phyloP scores from a whole-genome alignment of 176 grass and related monocot species.

The Pontederia crassipes region DNA sequence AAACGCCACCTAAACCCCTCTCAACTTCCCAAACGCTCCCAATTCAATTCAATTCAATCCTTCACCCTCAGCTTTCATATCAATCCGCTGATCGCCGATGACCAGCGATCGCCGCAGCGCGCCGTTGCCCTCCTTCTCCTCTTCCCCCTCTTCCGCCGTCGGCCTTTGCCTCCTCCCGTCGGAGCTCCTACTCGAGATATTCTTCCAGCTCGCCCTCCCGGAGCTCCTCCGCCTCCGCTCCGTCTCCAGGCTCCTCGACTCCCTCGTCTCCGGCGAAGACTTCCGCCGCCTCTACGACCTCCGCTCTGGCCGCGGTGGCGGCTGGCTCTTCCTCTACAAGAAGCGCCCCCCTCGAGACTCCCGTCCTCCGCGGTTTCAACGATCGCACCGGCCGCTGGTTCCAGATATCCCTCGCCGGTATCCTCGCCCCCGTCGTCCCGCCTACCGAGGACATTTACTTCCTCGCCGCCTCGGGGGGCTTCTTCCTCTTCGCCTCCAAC shows the following conservation, averaged over 20 bases:
- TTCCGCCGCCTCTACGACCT: slow-evolving; percentile 59
- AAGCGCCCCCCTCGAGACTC: slow-evolving; percentile 62
- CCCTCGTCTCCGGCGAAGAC: slow-evolving; percentile 50
- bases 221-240: slow-evolving; percentile 63
- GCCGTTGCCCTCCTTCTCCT: too few relatives aligned
- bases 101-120: too few relatives aligned
- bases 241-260: slow-evolving; percentile 56
- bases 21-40: too few relatives aligned
- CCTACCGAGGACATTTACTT: slow-evolving; percentile 88
- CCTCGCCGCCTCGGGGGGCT: slow-evolving; percentile 64
- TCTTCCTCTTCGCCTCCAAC: slow-evolving; percentile 91
- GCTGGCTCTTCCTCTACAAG: slow-evolving; percentile 89
- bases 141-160: slow-evolving; percentile 11
- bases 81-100: too few relatives aligned
- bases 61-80: too few relatives aligned
- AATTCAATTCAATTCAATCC: too few relatives aligned
- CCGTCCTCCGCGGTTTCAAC: slow-evolving; percentile 73
- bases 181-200: slow-evolving; percentile 81
- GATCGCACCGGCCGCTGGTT: slow-evolving; percentile 72
- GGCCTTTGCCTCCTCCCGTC: slow-evolving; percentile 48
- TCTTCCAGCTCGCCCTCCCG: slow-evolving; percentile 60
- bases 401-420: slow-evolving; percentile 50
- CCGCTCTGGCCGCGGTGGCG: slow-evolving; percentile 31
- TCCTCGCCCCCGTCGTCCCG: slow-evolving; percentile 48
- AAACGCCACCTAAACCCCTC: too few relatives aligned